Evolutionary conservation across 495 filamentous ascomycete species (phyloP), one percentile per base, ranked within the genome.

Genomic region (Penicillium desertorum): DNA sequence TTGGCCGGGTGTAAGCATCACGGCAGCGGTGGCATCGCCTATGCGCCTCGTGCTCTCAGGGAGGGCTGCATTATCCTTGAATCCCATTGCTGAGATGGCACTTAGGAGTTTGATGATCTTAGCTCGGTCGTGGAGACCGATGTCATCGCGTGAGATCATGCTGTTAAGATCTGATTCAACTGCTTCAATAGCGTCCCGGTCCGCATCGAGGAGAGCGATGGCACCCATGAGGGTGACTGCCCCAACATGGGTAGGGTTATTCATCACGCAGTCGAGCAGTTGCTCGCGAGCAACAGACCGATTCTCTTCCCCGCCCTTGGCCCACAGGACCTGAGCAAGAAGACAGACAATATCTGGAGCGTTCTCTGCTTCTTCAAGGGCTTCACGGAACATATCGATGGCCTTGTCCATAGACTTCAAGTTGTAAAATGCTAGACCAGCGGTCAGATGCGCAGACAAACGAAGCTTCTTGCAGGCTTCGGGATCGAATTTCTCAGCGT

Each of bases 241-340:
- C 37, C 84, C 86, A 8, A 94, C 78, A 62, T 98, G 93, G 5
- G 84, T 81, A 0, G 88, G 83, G 51, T 88, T 71, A 20, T 65
- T 78, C 63, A 92, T 88, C 16, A 96, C 85, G 49, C 87, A 81
- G 14, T 86, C 85, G 62, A 96, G 91, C 20, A 98, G 72, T 56
- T 94, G 82, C 47, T 95, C 85, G 5, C 89, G 81, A 12, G 93
- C 91, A 54, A 90, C 83, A 42, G 80, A 81, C 41, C 85, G 80
- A 47, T 92, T 88, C 12, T 88, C 83, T 8, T 88, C 83, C 2
- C 84, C 85, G 23, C 90, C 92, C 65, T 88, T 92, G 3, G 90
- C 91, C 92, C 93, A 98, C 6, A 98, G 80, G 3, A 97, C 86
- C 66, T 98, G 89, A 2, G 92, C 87, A 9, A 98, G 79, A 16